Evolutionary conservation across 176 grass and related monocot species (phyloP).

Genomic region (Oryza glaberrima): DNA sequence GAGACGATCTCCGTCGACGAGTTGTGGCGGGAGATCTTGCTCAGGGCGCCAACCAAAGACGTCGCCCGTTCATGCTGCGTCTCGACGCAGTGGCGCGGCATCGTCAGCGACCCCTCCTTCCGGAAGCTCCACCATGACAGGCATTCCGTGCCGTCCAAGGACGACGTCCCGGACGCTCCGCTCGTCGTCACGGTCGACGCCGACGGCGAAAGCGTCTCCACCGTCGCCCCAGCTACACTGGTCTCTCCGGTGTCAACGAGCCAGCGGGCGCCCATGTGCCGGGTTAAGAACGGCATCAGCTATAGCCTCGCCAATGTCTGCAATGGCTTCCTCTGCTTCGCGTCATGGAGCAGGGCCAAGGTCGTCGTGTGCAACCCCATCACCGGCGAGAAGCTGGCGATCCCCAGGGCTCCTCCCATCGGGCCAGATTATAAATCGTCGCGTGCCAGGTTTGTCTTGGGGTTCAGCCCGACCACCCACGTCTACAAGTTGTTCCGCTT

Average conservation of each 20-base stretch:
- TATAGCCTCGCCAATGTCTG: neutral
- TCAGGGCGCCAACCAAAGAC: neutral
- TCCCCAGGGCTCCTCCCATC: too few relatives aligned
- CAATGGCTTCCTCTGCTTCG: neutral
- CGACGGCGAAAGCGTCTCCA: neutral
- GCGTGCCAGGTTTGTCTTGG: too few relatives aligned
- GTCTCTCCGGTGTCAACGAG: neutral
- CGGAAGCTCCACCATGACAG: neutral
- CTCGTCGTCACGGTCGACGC: neutral
- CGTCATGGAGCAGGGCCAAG: too few relatives aligned
- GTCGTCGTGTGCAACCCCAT: conserved; percentile 5
- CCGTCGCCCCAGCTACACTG: neutral
- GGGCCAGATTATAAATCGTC: too few relatives aligned
- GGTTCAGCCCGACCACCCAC: too few relatives aligned
- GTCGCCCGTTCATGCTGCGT: neutral
- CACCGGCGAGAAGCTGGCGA: neutral
- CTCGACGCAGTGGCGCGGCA: neutral
- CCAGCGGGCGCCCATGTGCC: neutral
- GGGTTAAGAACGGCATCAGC: neutral
- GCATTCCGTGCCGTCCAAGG: neutral
- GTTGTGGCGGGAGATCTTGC: neutral
- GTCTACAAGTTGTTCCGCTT: too few relatives aligned
- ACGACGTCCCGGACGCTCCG: neutral
- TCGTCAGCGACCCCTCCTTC: neutral
- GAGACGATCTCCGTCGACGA: neutral